These are phyloP conservation scores for Benincasa hispida DNA, from an alignment of 306 rosid species.

Conservation along the genomic window DNA sequence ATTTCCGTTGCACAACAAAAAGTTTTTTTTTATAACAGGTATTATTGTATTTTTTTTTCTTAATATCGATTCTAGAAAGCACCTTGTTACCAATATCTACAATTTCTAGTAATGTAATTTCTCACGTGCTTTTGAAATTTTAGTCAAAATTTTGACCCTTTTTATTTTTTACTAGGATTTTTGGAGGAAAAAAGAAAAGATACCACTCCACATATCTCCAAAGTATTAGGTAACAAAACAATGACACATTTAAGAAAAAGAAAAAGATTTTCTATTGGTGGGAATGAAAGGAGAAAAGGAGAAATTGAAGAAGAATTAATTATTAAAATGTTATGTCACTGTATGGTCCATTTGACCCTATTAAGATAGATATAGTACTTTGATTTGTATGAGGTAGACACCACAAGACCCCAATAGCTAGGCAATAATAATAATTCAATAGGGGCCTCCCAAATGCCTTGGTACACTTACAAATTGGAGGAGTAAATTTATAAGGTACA, in stretches of 20 bases:
- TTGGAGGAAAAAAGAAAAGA: not conserved
- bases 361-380: not conserved
- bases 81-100: not conserved
- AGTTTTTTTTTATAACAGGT: too few species aligned
- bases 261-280: not conserved
- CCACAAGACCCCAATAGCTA: not conserved
- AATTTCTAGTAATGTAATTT: not conserved
- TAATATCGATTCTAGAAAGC: too few species aligned
- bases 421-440: not conserved
- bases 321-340: not conserved
- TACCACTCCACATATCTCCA: not conserved
- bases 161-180: not conserved
- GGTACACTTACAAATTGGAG: not conserved
- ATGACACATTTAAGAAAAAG: not conserved
- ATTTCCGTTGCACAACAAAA: too few species aligned
- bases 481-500: too few species aligned
- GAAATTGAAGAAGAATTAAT: not conserved
- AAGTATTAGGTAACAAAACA: conserved; percentile 1
- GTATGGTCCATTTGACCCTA: conserved; percentile 4
- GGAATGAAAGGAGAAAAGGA: not conserved
- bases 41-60: too few species aligned
- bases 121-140: not conserved
- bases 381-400: conserved; percentile 1
- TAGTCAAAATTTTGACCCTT: not conserved
- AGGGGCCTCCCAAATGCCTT: not conserved